Conservation (phyloP, 1,139 yeast genomes). For the Yamadazyma triangularis region DNA sequence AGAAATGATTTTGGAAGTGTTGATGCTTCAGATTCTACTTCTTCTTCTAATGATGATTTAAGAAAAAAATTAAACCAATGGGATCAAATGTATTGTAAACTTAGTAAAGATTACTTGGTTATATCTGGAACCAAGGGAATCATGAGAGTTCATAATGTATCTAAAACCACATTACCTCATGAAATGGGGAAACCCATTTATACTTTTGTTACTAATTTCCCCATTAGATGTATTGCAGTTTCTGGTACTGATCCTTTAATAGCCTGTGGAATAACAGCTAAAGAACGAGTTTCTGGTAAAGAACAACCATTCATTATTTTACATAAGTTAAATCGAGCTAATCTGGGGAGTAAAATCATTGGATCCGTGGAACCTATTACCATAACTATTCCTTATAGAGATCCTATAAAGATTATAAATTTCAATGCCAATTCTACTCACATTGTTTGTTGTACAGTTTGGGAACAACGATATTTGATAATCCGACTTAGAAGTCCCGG, state of each 20-base stretch:
- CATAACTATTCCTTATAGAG: slow-evolving; percentile 79
- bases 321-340: slow-evolving; percentile 40
- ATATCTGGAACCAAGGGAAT: slow-evolving; percentile 75
- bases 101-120: slow-evolving; percentile 57
- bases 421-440: slow-evolving; percentile 71
- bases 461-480: slow-evolving; percentile 75
- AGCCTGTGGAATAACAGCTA: slow-evolving; percentile 81
- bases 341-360: slow-evolving; percentile 15
- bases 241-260: slow-evolving; percentile 61
- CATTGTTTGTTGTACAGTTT: slow-evolving; percentile 75
- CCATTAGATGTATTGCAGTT: slow-evolving; percentile 72
- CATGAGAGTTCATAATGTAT: slow-evolving; percentile 59
- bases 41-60: slow-evolving; percentile 16
- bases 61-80: slow-evolving; percentile 39
- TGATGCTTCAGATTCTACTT: slow-evolving; percentile 11
- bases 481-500: slow-evolving; percentile 52
- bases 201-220: slow-evolving; percentile 66
- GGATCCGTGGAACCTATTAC: slow-evolving; percentile 54
- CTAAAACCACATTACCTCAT: slow-evolving; percentile 23
- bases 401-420: slow-evolving; percentile 69
- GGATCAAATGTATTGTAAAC: slow-evolving; percentile 64
- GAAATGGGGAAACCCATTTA: slow-evolving; percentile 60
- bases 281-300: slow-evolving; percentile 61
- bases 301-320: slow-evolving; percentile 80
- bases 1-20: slow-evolving; percentile 30